Evolutionary conservation across 257 asterid species (phyloP), one percentile per base, ranked within the genome.

Genomic region (Solanum dulcamara): DNA sequence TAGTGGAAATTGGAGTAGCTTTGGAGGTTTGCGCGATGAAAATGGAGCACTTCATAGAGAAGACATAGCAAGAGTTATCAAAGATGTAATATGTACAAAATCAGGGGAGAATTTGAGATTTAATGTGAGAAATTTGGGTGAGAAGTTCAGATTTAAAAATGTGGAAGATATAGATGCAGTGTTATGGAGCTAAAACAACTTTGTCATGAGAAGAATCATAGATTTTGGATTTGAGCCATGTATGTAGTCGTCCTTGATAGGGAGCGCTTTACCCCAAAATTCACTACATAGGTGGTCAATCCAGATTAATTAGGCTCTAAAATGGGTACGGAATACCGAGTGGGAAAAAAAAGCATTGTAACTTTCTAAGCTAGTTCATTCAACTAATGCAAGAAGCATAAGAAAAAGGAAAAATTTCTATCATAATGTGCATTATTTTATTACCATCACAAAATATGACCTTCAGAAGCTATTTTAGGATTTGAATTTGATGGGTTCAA

Each of bases 1-100:
- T 89, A 6, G 93, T 70, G 68, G 91, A 90, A 24, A 84, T 90
- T 38, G 93, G 92, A 4, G 90, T 91, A 10, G 93, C 91, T 2
- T 70, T 86, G 35, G 92, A 91, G 84, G 92, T 88, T 7, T 89
- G 81, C 88, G 91, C 79, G 90, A 89, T 46, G 38, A 4, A 1
- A 66, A 89, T 22, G 84, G 83, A 53, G 77, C 32, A 85, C 87
- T 90, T 55, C 28, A 37, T 22, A 84, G 86, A n/a, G 89, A 85
- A 32, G 42, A 20, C 7, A 3, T 90, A 77, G 90, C 93, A 37
- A 84, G 74, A 37, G 89, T 86, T 68, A 81, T 90, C 32, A 85
- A 59, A 51, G 84, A 77, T 24, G 92, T 90, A 26, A 87, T 91
- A 89, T 7, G 86, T 15, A 92, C 86, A 82, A 85, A 85, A 22